phyloP scores from a whole-genome alignment of 2,329 filamentous ascomycete genomes.

The Fusarium neocosmosporiellum region DNA sequence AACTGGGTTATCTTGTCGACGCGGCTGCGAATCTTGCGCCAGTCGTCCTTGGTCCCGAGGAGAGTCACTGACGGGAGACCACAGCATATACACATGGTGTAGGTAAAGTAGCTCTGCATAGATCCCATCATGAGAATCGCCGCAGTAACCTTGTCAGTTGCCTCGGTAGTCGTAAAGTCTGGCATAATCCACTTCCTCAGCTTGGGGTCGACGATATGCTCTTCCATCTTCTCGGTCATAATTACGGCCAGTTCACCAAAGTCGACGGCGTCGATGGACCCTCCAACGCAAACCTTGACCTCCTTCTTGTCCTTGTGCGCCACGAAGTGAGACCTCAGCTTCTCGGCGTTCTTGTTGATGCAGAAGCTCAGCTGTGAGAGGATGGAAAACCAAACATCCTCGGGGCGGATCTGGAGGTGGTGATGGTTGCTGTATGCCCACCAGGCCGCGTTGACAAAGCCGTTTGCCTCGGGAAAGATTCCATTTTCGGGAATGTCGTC shows the following conservation, averaged over 20 bases:
- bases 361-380: slow-evolving; percentile 59
- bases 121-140: slow-evolving; percentile 63
- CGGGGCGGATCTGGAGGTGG: slow-evolving; percentile 60
- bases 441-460: slow-evolving; percentile 52
- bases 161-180: slow-evolving; percentile 61
- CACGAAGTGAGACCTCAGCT: slow-evolving; percentile 48
- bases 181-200: slow-evolving; percentile 54
- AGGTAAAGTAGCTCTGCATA: slow-evolving; percentile 60
- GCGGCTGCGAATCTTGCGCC: slow-evolving; percentile 47
- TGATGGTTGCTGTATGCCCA: slow-evolving; percentile 58
- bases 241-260: neutral
- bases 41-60: slow-evolving; percentile 60
- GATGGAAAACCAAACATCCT: slow-evolving; percentile 66
- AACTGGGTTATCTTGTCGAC: slow-evolving; percentile 52
- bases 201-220: neutral
- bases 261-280: neutral
- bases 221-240: neutral
- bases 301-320: slow-evolving; percentile 7
- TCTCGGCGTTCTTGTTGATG: slow-evolving; percentile 59
- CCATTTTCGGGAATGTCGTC: neutral
- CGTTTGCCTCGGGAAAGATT: slow-evolving; percentile 42
- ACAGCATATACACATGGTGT: slow-evolving; percentile 49
- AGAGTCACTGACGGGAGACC: slow-evolving; percentile 65
- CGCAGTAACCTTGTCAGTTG: slow-evolving; percentile 55
- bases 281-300: neutral